Evolutionary conservation across 768 basidiomycete genomes (phyloP), one percentile per base, ranked within the genome.

Genomic region (Psilocybe sp.): DNA sequence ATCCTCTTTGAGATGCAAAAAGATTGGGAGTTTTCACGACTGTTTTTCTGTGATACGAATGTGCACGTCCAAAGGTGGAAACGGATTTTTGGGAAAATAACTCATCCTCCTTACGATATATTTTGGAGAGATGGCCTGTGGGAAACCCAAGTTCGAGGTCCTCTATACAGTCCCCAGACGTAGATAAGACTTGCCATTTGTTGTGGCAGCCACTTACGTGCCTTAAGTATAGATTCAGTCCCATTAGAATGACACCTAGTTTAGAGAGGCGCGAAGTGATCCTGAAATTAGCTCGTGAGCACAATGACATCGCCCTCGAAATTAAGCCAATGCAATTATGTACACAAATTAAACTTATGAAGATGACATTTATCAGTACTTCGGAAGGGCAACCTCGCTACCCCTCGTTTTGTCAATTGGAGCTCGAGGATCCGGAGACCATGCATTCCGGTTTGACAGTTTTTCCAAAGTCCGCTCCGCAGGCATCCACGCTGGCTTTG

Each of bases 391-490:
- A 66, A 18, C 73, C 82, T 19, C 76, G 85, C 13, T 81, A 83
- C 12, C 81, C 86, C 1, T 90, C 87, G 0, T 96, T 94, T 68
- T 93, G 95, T 61, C 74, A 80, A 35, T 76, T 96, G 35, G 94
- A 97, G 65, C 73, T 71, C 11, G 76, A 81, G 45, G 77, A 80
- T 55, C 74, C 78, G 35, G 79, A 83, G 94, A 93, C 2, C 81
- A 85, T 11, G 92, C 95, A 34, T 58, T 96, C 15, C 82, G 94
- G 35, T 92, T 96, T 64, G 94, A 97, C 63, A 92, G 89, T 61
- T 75, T 96, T 46, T 91, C 88, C 47, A 97, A 97, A 71, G 73
- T 95, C 38, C 74, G 85, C 18, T 84, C 84, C 14, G 77, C 84
- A 15, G 89, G 90, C 11, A 80, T 92, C 61, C 82, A 89, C 16